Evolutionary conservation across 202 grass and related monocot species (phyloP), one percentile per base, ranked within the genome.

Genomic region (Brachypodium distachyon): DNA sequence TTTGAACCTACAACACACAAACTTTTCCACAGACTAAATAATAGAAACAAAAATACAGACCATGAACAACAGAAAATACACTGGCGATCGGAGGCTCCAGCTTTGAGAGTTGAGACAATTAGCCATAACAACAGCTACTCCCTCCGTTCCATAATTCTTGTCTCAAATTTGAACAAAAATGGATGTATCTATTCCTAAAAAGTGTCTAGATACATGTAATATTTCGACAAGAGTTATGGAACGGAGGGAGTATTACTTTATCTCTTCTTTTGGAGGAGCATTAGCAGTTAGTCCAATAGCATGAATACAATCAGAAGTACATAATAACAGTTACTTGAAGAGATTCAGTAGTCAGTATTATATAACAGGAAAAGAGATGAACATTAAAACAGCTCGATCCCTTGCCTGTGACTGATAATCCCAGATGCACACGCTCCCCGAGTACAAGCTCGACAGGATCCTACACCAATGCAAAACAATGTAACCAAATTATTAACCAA

Each of bases 361-460:
- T 12, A 76, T 42, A 54, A 38, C 21, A 81, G 48, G 19, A 17
- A 16, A n/a, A 19, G n/a, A 78, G 29, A 79, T 64, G 40, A 72
- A 67, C 12, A 49, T 18, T 4, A 78, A 70, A 28, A 31, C 59
- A 82, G 70, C 46, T 77, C 1, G 23, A 68, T 38, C 43, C 41
- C 79, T 80, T 92, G 80, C 95, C 89, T 97, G 95, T 31, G 95
- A 81, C 68, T 94, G 95, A 72, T 94, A 94, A 72, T 94, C 93
- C 95, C 95, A 98, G 72, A 98, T 98, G 89, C 95, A 94, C 41
- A 98, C 89, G 46, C 77, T 98, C 77, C 95, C 95, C 5, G 89
- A 92, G 86, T 98, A 98, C 59, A 98, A 89, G 54, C 95, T 98
- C 29, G 85, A 88, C 19, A 98, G 80, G 74, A 98, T 94, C 91